A percentile compares a stretch with the other conserved stretches of the same genome.
phyloP scores from a whole-genome alignment of 1,139 yeast species.

The Pneumocystis wakefieldiae region DNA sequence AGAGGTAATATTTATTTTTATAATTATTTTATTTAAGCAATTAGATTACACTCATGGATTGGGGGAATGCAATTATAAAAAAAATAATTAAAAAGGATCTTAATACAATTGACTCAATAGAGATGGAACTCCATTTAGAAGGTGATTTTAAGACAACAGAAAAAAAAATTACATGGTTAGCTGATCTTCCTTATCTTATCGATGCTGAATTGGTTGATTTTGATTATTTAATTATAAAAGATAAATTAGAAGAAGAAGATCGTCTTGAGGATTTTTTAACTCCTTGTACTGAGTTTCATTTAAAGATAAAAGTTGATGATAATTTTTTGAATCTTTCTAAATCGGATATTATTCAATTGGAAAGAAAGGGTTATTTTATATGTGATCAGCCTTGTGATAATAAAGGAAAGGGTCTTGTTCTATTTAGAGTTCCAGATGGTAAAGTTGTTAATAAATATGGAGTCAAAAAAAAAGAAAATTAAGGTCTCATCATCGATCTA shows the following conservation, averaged over 20 bases:
- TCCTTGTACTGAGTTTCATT: conserved; percentile 71
- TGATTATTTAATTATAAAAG: conserved; percentile 91
- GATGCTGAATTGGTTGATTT: conserved; percentile 75
- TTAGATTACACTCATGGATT: conserved; percentile 80
- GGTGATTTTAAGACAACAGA: conserved; percentile 97
- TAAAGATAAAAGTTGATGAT: conserved; percentile 64
- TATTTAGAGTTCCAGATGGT: conserved; percentile 95
- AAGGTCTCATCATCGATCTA: not conserved
- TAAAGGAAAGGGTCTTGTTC: conserved; percentile 44
- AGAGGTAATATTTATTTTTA: conserved; percentile 28
- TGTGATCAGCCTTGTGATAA: conserved; percentile 45
- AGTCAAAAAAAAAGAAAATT: conserved; percentile 32
- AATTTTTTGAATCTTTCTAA: conserved; percentile 62
- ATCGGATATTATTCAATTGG: conserved; percentile 86
- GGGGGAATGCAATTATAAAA: conserved; percentile 88
- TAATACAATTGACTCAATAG: conserved; percentile 45
- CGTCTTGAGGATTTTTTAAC: conserved; percentile 87
- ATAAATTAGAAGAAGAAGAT: conserved; percentile 89
- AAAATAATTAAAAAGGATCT: conserved; percentile 46
- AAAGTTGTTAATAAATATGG: conserved; percentile 76
- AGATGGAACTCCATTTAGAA: conserved; percentile 74
- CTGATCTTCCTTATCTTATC: conserved; percentile 50
- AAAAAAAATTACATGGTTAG: conserved; percentile 91
- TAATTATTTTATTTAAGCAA: not conserved
- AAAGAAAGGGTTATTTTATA: conserved; percentile 92